Evolutionary conservation across 78 protist genomes (phyloP).

Genomic region (Dictyostelium brefeldianum): DNA sequence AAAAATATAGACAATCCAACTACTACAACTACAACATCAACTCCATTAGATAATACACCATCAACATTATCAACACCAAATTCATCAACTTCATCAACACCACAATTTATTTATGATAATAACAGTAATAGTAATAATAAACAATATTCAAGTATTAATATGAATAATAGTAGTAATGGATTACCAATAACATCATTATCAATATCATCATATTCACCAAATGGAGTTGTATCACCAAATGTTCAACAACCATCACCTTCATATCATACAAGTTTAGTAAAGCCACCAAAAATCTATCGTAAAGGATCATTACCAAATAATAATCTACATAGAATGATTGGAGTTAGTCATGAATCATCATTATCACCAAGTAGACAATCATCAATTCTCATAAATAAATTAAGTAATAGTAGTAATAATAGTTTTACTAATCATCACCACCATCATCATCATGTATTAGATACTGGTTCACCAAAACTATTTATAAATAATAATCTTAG

Average conservation of each 20-base stretch:
- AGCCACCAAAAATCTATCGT: neutral
- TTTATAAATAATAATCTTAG: neutral
- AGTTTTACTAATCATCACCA: neutral
- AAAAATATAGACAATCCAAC: neutral
- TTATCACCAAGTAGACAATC: slow-evolving; percentile 9
- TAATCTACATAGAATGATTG: neutral
- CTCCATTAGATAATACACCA: neutral
- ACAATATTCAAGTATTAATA: no score
- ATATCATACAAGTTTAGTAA: slow-evolving; percentile 13
- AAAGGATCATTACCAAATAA: slow-evolving; percentile 2
- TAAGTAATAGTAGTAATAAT: neutral
- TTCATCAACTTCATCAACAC: slow-evolving; percentile 15
- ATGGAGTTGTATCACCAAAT: slow-evolving; percentile 9
- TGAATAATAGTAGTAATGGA: neutral
- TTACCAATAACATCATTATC: neutral
- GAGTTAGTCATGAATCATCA: neutral
- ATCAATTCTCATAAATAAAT: neutral
- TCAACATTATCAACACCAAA: neutral
- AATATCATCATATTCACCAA: slow-evolving; percentile 28
- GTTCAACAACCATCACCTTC: slow-evolving; percentile 42
- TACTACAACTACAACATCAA: neutral
- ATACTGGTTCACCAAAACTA: neutral
- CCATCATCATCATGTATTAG: neutral
- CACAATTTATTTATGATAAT: neutral
- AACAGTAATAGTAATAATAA: neutral